A percentile compares a stretch with the other conserved stretches of the same genome.
phyloP scores from a whole-genome alignment of 1,139 yeast species.

The Sporopachydermia cereana region DNA sequence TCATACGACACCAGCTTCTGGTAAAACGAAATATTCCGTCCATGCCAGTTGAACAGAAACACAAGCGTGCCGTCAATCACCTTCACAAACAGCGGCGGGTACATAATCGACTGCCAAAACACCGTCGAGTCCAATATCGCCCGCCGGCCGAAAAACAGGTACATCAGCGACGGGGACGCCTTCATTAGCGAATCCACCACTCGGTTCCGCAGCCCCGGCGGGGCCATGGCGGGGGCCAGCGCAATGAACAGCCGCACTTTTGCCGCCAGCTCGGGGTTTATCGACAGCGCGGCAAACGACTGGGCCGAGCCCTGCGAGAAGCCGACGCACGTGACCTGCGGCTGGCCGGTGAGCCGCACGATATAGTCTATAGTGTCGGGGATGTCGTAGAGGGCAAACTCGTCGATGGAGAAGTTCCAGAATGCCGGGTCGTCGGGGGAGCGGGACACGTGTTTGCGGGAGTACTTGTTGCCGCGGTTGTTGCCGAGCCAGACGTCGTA shows the following conservation, averaged over 20 bases:
- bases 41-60: slow-evolving; percentile 67
- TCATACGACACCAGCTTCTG: slow-evolving; percentile 73
- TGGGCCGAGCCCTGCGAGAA: slow-evolving; percentile 92
- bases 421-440: slow-evolving; percentile 39
- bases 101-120: slow-evolving; percentile 75
- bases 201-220: slow-evolving; percentile 68
- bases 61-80: slow-evolving; percentile 61
- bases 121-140: slow-evolving; percentile 65
- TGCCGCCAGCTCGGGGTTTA: slow-evolving; percentile 55
- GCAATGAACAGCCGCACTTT: slow-evolving; percentile 68
- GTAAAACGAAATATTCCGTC: slow-evolving; percentile 51
- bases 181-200: slow-evolving; percentile 67
- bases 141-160: slow-evolving; percentile 60
- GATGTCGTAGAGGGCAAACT: slow-evolving; percentile 72
- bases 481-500: slow-evolving; percentile 92
- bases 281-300: slow-evolving; percentile 67
- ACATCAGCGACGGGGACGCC: slow-evolving; percentile 68
- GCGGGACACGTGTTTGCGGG: slow-evolving; percentile 37
- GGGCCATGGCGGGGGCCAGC: slow-evolving; percentile 90
- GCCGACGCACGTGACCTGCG: slow-evolving; percentile 56
- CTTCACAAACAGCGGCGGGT: slow-evolving; percentile 69
- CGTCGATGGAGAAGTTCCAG: slow-evolving; percentile 84
- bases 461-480: slow-evolving; percentile 82
- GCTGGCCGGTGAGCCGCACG: slow-evolving; percentile 30
- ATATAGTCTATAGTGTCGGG: slow-evolving; percentile 66